Evolutionary conservation across 495 filamentous ascomycete species (phyloP).

Genomic region (Xylaria flabelliformis): DNA sequence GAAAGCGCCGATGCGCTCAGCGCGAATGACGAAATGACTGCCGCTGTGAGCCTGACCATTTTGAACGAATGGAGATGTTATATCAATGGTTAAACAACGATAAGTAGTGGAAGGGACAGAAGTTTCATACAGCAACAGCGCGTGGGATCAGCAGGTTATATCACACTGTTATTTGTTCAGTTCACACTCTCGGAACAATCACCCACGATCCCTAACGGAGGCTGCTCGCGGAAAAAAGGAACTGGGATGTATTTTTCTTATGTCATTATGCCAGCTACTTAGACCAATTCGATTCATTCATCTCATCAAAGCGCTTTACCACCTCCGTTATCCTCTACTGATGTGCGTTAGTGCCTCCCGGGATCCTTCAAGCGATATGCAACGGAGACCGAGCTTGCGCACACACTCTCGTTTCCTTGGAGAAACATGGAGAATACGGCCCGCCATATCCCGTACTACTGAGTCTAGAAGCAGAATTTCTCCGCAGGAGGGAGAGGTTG

Average conservation of each 20-base stretch:
- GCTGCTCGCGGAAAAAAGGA: neutral
- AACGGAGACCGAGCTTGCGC: slow-evolving; percentile 2
- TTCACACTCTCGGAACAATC: neutral
- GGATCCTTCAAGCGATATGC: neutral
- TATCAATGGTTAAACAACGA: neutral
- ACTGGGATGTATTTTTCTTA: neutral
- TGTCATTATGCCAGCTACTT: neutral
- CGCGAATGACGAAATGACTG: slow-evolving; percentile 25
- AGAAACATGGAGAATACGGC: slow-evolving; percentile 12
- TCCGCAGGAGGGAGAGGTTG: neutral
- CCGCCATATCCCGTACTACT: slow-evolving; percentile 6
- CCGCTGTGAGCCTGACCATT: slow-evolving; percentile 2
- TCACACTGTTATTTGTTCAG: neutral
- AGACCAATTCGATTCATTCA: neutral
- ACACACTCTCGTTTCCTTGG: neutral
- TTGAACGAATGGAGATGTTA: neutral
- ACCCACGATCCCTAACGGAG: neutral
- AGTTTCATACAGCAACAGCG: neutral
- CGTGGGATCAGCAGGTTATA: slow-evolving; percentile 6
- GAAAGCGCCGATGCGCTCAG: slow-evolving; percentile 29
- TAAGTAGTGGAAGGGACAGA: neutral
- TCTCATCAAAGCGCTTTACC: neutral
- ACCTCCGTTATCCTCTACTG: neutral
- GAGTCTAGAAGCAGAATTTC: slow-evolving; percentile 8
- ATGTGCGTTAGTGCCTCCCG: neutral